Conservation (phyloP, 805 yeast genomes). For the Cyberlindnera amylophila region DNA sequence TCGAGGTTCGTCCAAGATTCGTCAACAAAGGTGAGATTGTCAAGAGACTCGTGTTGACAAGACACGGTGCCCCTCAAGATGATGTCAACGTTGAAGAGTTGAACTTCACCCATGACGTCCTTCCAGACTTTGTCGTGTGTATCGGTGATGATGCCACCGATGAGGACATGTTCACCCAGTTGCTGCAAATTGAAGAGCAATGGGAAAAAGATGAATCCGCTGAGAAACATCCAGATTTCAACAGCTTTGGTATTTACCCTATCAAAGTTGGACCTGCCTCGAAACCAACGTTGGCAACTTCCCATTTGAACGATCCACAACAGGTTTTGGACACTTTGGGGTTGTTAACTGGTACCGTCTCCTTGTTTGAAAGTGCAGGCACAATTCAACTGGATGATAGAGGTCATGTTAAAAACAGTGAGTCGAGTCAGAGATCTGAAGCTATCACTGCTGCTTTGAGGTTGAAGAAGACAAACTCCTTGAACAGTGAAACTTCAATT, state of each 20-base stretch:
- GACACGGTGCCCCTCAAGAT: constrained; percentile 53
- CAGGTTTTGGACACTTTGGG: constrained; percentile 86
- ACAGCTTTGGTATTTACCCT: constrained; percentile 66
- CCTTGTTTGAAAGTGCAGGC: constrained; percentile 74
- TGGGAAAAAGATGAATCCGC: constrained; percentile 38
- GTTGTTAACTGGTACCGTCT: constrained; percentile 71
- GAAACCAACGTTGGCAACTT: constrained; percentile 77
- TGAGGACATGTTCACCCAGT: constrained; percentile 91
- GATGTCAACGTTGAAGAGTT: constrained; percentile 31
- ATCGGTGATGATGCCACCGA: constrained; percentile 96
- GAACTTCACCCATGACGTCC: constrained; percentile 36
- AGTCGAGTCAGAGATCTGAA: constrained; percentile 36
- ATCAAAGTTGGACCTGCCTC: constrained; percentile 93
- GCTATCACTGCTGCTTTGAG: constrained; percentile 21
- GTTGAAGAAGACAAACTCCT: constrained; percentile 18
- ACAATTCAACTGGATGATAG: constrained; percentile 72
- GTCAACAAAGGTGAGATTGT: constrained; percentile 97
- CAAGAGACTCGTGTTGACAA: constrained; percentile 63
- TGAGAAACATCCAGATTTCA: constrained; percentile 30
- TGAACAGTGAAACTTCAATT: constrained; percentile 2
- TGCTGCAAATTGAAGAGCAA: constrained; percentile 56
- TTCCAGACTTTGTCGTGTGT: constrained; percentile 85
- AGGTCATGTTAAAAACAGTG: constrained; percentile 56
- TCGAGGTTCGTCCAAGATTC: constrained; percentile 94
- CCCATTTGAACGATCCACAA: constrained; percentile 78